phyloP scores from a whole-genome alignment of 176 grass and related monocot genomes.

The Aechmea fasciata region DNA sequence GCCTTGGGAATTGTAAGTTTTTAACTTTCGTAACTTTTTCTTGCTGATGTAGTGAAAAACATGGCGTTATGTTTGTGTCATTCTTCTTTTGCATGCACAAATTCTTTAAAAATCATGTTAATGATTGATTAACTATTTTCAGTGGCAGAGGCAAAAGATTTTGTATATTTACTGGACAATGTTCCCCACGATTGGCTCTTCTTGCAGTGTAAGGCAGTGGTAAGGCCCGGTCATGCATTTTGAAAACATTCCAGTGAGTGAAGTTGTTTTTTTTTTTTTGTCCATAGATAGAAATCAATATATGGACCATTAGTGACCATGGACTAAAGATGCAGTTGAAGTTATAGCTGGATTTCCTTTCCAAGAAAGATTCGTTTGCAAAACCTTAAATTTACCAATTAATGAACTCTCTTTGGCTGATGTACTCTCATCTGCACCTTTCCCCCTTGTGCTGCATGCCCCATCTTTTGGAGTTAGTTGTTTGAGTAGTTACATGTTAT shows the following conservation, averaged over 20 bases:
- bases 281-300: conserved; percentile 6
- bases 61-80: conserved; percentile 1
- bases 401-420: too few species aligned
- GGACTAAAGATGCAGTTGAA: not conserved
- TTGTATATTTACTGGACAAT: conserved; percentile 81
- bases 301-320: not conserved
- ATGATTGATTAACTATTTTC: conserved; percentile 16
- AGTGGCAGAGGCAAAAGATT: conserved; percentile 81
- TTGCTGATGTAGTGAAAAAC: not conserved
- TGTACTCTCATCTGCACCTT: too few species aligned
- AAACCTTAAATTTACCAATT: too few species aligned
- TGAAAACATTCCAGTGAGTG: conserved; percentile 1
- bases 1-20: conserved; percentile 91
- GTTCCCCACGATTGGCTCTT: conserved; percentile 97
- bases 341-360: not conserved
- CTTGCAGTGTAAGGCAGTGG: conserved; percentile 87
- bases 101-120: conserved; percentile 18
- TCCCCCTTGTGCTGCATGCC: too few species aligned
- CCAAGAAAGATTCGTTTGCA: not conserved
- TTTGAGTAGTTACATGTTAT: too few species aligned
- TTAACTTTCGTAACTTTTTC: conserved; percentile 2
- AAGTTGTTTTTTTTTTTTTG: conserved; percentile 4
- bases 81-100: conserved; percentile 10
- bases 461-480: too few species aligned
- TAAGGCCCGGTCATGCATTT: conserved; percentile 13